Base-by-base conservation (phyloP, 2,329 filamentous ascomycete genomes). In the Coniochaeta sp. region DNA sequence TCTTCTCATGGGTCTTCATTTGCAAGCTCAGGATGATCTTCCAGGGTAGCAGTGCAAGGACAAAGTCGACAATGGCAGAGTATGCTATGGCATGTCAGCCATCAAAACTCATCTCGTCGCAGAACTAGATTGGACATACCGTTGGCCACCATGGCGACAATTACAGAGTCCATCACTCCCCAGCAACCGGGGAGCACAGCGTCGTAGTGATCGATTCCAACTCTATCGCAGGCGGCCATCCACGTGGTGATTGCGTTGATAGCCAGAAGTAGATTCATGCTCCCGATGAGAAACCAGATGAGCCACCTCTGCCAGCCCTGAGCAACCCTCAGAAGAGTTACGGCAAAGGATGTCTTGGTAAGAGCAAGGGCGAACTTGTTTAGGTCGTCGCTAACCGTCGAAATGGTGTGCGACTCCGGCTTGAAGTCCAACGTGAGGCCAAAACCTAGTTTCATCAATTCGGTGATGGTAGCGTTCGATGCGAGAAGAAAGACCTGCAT, bases 261-360 rank as follows among this genome's bases (percentile, higher is more conserved):
- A 6, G 61, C 58, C 64, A 70, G 63, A 44, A 65, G 59, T 33
- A 67, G 44, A 54, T 68, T 66, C 52, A 69, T 64, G 17, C 62
- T 62, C 3, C 66, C 56, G 33, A 71, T 67, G 52, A 68, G 58
- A 26, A 67, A 64, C 66, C 68, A 69, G 16, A 72, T 64, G 1
- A 66, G 57, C 17, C 55, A 56, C 26, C 59, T 61, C 28, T 47
- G 58, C 50, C 58, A 36, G 8, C 64, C 67, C 1, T 66, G 54
- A 1, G 64, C 62, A 6, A 72, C 62, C 1, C 68, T 67, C 0
- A 71, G 66, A 36, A 72, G 62, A 7, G 69, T 72, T 11, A 68
- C 59, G 12, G 67, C 70, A 28, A 72, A 71, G 3, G 69, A 70
- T 0, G 69, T 68, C 62, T 74, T 74, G 60, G 65, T 67, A 60